phyloP scores from a whole-genome alignment of 1,139 yeast species.

The Spencermartinsiella ligniputridi region DNA sequence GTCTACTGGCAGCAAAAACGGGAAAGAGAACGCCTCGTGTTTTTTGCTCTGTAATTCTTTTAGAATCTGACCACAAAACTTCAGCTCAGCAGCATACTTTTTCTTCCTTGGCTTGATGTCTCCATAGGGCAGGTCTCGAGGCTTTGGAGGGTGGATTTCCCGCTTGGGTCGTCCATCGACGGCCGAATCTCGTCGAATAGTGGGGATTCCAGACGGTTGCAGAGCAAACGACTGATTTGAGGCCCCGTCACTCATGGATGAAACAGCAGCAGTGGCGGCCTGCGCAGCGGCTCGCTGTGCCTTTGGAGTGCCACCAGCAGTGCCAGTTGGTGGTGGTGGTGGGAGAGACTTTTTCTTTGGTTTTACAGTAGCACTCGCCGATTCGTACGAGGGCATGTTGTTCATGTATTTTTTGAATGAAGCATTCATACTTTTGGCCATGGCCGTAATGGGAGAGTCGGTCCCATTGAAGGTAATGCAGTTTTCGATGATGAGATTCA shows the following conservation, averaged over 20 bases:
- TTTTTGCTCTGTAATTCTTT: conserved; percentile 81
- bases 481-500: conserved; percentile 78
- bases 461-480: conserved; percentile 84
- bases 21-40: conserved; percentile 79
- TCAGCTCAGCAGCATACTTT: conserved; percentile 84
- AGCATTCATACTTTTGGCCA: conserved; percentile 87
- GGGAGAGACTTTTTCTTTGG: conserved; percentile 27
- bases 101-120: conserved; percentile 85
- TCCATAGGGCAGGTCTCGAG: conserved; percentile 81
- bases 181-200: conserved; percentile 59
- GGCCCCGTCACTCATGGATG: conserved; percentile 14
- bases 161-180: conserved; percentile 83
- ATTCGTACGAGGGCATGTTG: conserved; percentile 80
- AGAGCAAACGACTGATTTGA: conserved; percentile 30
- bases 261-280: conserved; percentile 12
- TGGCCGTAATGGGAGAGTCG: conserved; percentile 74
- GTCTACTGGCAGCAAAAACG: conserved; percentile 91
- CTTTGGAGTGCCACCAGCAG: conserved; percentile 25
- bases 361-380: conserved; percentile 36
- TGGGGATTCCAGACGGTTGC: conserved; percentile 47
- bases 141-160: conserved; percentile 93
- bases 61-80: conserved; percentile 77
- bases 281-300: conserved; percentile 25
- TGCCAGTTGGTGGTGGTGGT: conserved; percentile 18
- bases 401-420: conserved; percentile 91